Evolutionary conservation across 768 basidiomycete species (phyloP), one percentile per base, ranked within the genome.

Genomic region (Mycena capillaripes): DNA sequence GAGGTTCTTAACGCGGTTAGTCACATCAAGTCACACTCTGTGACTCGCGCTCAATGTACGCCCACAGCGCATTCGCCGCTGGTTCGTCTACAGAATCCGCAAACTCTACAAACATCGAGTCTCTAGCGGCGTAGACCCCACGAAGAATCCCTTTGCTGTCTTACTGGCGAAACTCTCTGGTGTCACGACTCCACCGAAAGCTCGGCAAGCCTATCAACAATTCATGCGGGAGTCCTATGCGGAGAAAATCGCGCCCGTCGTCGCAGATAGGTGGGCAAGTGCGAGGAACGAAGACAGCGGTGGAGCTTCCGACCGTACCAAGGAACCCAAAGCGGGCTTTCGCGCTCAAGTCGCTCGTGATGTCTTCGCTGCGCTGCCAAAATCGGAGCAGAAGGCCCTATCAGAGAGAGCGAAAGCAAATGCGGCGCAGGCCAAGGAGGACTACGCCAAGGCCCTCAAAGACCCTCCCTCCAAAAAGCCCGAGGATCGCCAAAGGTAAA

Each of bases 181-280:
- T 2, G 19, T 50, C 16, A 17, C 14, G 6, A 6, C 19, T 12
- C 42, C 42, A 17, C 42, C 42, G 16, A 44, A 44, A 44, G 56
- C 46, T 2, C 36, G 56, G 1, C 67, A 69, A 30, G 57, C 53
- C 5, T 69, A 30, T 19, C 67, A 69, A 19, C 67, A 69, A n/a
- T 69, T 60, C 25, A 69, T 69, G 67, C 56, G 60, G 17, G 67
- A 69, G 27, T 55, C 57, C 0, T 69, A 69, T n/a, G 58, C 48
- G 3, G 8, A 29, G 11, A 56, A 56, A 32, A 56, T 66, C 29
- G 71, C 64, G 0, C 58, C 65, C 2, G 30, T 29, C 4, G 64
- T 72, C 2, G 17, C 10, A 1, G 9, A 25, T 40, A 16, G 21
- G 53, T 72, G 71, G 71, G 44, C 34, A 21, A 6, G 34, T 2